phyloP scores from a whole-genome alignment of 1,284 basidiomycete genomes.

The Bjerkandera adusta region DNA sequence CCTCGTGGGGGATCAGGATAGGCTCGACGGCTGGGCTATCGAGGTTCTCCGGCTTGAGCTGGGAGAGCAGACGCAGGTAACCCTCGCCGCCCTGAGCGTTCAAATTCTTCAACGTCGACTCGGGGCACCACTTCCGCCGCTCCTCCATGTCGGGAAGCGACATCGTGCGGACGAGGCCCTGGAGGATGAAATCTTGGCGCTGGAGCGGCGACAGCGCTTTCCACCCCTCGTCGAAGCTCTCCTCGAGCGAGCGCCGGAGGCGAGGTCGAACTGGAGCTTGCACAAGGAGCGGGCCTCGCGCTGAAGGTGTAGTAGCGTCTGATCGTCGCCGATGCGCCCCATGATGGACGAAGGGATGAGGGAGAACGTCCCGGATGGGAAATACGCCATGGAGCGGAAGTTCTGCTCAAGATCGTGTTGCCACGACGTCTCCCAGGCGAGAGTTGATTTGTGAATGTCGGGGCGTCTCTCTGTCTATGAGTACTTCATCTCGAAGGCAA shows the following conservation, averaged over 20 bases:
- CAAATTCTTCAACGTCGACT: conserved; percentile 2
- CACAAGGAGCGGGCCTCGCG: not conserved
- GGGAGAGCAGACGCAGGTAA: conserved; percentile 5
- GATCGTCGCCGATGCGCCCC: not conserved
- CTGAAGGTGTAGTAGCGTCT: not conserved
- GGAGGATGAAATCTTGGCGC: conserved; percentile 3
- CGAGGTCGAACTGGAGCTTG: conserved; percentile 4
- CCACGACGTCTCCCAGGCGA: conserved; percentile 1
- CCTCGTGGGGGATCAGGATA: conserved; percentile 1
- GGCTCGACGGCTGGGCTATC: conserved; percentile 1
- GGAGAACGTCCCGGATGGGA: not conserved
- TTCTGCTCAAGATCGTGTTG: not conserved
- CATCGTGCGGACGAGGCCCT: conserved; percentile 8
- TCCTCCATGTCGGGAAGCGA: conserved; percentile 9
- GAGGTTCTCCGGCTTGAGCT: not conserved
- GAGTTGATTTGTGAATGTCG: not conserved
- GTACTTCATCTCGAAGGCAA: no score
- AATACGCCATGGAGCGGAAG: not conserved
- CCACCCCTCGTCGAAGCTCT: conserved; percentile 8
- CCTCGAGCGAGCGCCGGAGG: conserved; percentile 1
- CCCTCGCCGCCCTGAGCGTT: not conserved
- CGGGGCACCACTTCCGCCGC: conserved; percentile 5
- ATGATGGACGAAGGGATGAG: not conserved
- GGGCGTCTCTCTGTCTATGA: not conserved
- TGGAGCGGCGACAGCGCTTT: not conserved